phyloP scores from a whole-genome alignment of 108 stramenopile genomes.

The Chaetoceros tenuissimus region DNA sequence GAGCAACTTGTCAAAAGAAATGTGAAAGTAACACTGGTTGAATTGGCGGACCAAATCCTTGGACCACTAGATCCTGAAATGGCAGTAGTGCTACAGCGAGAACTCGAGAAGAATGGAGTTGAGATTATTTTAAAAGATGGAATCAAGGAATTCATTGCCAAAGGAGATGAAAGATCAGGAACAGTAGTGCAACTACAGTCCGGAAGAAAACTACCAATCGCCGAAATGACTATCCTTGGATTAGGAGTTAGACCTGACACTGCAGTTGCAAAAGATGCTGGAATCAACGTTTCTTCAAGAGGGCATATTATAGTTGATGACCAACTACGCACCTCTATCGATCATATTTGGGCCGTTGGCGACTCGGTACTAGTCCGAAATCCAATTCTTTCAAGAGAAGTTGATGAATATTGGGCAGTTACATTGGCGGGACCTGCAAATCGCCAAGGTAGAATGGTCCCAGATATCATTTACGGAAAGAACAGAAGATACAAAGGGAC shows the following conservation, averaged over 20 bases:
- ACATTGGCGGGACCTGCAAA: slow-evolving; percentile 69
- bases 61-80: slow-evolving; percentile 59
- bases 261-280: slow-evolving; percentile 34
- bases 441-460: slow-evolving; percentile 61
- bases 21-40: slow-evolving; percentile 50
- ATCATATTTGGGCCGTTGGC: slow-evolving; percentile 57
- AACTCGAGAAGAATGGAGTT: slow-evolving; percentile 37
- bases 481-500: slow-evolving; percentile 57
- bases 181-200: slow-evolving; percentile 43
- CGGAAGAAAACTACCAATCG: slow-evolving; percentile 40
- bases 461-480: slow-evolving; percentile 52
- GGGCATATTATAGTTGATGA: not conserved
- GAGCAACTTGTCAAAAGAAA: slow-evolving; percentile 51
- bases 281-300: not conserved
- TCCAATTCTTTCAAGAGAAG: slow-evolving; percentile 25
- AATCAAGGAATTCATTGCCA: slow-evolving; percentile 38
- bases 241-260: slow-evolving; percentile 63
- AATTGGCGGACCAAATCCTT: slow-evolving; percentile 55
- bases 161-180: slow-evolving; percentile 22
- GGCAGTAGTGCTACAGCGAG: slow-evolving; percentile 45
- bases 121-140: slow-evolving; percentile 45
- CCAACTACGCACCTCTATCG: slow-evolving; percentile 23
- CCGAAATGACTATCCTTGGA: slow-evolving; percentile 55
- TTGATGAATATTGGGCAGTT: slow-evolving; percentile 45
- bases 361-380: slow-evolving; percentile 56